Base-by-base conservation (phyloP, 2,329 filamentous ascomycete genomes). In the Ustulina deusta region DNA sequence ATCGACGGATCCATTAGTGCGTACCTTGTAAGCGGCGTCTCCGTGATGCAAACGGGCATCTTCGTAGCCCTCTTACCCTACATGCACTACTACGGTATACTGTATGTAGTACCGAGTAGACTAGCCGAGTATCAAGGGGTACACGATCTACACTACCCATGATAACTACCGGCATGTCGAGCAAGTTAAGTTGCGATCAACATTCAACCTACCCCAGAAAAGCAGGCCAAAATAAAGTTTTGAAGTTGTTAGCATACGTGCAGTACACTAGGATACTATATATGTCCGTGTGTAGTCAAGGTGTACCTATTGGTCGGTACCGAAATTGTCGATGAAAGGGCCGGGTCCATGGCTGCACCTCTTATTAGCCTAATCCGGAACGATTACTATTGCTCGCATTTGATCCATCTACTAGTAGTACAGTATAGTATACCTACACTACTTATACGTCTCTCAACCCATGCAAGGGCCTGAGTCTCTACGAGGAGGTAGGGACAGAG, bases 311-410 rank as follows among this genome's bases (percentile, higher is more conserved):
- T 27, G 49, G 29, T 34, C 27, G 29, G 27, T 52, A 10, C 27
- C 49, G 29, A 32, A n/a, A 9, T n/a, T 34, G 2, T 52, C 27
- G 17, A 52, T 11, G 46, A 52, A 34, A 20, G 49, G 15, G 29
- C 34, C 27, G 49, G 17, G 17, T 56, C 15, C 29, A 13, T 48
- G 44, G 20, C 13, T 49, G 22, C n/a, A 48, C n/a, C 17, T n/a
- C 40, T 20, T 51, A 46, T 68, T 67, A 67, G 65, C 60, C 61
- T 63, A 64, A 67, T 49, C 25, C 9, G 34, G 20, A 42, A 60
- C 40, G 58, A 59, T 63, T 66, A 62, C 52, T 63, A 63, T n/a
- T n/a, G 15, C 17, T 38, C 15, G 29, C 25, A 49, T 42, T 56
- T 56, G 54, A 42, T 11, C 40, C 40, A 13, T 36, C 17, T 36